Evolutionary conservation across 129 eudicot genomes (phyloP).

Genomic region (Escallonia rubra): DNA sequence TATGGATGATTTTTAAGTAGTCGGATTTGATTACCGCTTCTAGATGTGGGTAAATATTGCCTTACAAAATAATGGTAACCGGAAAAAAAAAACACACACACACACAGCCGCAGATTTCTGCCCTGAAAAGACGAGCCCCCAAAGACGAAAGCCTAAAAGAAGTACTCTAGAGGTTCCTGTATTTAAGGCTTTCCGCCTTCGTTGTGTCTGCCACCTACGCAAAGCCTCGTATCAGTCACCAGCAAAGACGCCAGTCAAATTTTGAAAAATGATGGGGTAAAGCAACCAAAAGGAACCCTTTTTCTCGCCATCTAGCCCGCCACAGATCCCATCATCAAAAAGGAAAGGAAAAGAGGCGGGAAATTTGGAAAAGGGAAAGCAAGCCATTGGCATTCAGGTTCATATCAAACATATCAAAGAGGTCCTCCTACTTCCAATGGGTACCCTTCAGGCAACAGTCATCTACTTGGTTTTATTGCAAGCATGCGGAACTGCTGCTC

Average conservation of each 20-base stretch:
- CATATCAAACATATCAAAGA: background rate
- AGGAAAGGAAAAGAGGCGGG: constrained; percentile 4
- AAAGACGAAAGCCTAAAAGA: background rate
- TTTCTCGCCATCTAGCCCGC: background rate
- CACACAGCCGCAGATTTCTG: background rate
- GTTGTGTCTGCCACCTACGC: constrained; percentile 5
- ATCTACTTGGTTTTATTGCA: constrained; percentile 12
- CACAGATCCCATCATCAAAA: no score
- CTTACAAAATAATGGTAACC: no score
- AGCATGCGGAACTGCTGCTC: background rate
- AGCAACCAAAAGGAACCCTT: background rate
- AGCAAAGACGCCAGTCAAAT: background rate
- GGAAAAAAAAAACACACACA: no score
- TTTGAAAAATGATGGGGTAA: background rate
- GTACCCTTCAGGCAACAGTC: constrained; percentile 9
- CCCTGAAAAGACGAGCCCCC: constrained; percentile 1
- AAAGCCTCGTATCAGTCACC: background rate
- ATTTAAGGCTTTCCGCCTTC: background rate
- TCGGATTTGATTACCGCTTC: no score
- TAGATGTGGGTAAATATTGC: no score
- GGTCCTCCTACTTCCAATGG: background rate
- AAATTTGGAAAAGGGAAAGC: background rate
- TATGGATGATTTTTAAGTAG: no score
- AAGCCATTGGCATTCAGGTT: background rate
- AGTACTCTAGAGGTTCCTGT: constrained; percentile 1